Conservation (phyloP, 192 early-diverging fungal genomes). For the Allomyces arbusculus region DNA sequence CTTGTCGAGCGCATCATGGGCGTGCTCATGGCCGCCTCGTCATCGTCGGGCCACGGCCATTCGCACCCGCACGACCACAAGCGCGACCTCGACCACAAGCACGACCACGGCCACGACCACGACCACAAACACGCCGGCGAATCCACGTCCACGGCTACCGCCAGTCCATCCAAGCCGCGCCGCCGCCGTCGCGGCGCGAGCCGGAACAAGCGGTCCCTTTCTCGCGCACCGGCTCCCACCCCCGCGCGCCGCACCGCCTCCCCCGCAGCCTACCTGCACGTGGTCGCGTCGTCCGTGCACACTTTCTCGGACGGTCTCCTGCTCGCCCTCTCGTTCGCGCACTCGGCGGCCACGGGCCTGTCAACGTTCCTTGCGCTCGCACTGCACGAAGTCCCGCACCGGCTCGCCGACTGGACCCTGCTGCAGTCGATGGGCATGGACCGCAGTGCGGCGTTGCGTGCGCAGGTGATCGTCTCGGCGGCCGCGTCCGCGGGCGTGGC, state of each 20-base stretch:
- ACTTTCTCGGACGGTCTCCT: conserved; percentile 72
- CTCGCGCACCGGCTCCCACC: neutral
- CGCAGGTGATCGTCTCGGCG: neutral
- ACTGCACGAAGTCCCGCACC: conserved; percentile 78
- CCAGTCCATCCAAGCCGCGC: conserved; percentile 8
- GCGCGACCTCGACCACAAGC: conserved; percentile 20
- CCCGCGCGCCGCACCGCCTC: conserved; percentile 20
- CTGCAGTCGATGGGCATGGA: conserved; percentile 9
- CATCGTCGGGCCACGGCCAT: neutral
- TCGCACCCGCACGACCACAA: conserved; percentile 33
- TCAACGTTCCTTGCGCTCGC: conserved; percentile 69
- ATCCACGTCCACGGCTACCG: conserved; percentile 2
- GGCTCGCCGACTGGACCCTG: conserved; percentile 76
- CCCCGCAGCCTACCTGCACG: conserved; percentile 53
- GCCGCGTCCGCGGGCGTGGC: neutral
- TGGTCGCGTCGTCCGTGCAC: conserved; percentile 67
- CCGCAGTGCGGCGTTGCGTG: neutral
- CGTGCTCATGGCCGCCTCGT: neutral
- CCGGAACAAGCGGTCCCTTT: neutral
- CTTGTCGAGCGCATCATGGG: neutral
- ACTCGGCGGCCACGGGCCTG: conserved; percentile 58
- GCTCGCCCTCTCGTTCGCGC: conserved; percentile 64
- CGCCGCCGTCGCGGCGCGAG: conserved; percentile 15
- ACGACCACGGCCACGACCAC: conserved; percentile 7
- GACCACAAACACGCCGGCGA: neutral